Evolutionary conservation across 306 rosid genomes (phyloP), one percentile per base, ranked within the genome.

Genomic region (Quillaja saponaria): DNA sequence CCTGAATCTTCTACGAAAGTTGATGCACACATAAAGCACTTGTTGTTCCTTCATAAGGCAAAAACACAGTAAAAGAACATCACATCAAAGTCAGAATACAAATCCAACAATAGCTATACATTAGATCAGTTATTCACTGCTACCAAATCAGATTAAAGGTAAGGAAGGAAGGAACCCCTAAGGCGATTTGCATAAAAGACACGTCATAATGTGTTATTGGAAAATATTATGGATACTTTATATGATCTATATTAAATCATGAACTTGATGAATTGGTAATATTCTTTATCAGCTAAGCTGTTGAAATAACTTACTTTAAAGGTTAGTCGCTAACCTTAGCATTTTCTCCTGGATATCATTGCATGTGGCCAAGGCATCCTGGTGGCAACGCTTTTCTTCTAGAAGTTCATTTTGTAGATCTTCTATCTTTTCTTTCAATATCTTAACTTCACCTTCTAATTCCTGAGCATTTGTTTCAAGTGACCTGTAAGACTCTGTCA

Each of bases 401-500:
- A 71, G 78, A 62, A 91, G 86, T 64, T 84, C 90, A 55, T 64
- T 75, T 66, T 88, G 81, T 37, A 85, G 72, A 45, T 81, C 80
- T 48, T 82, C 88, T 8, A 77, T 72, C 77, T 77, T 88, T 55
- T 71, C 79, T 56, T 68, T 76, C 50, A 88, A 66, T 63, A 74
- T 58, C 57, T 73, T 82, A 81, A 80, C 51, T 61, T 88, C 90
- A 60, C 84, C 81, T 77, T 84, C 91, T 67, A 85, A 77, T 73
- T 80, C 91, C 38, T 75, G 78, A 10, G 80, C 81, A 18, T 78
- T 85, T 48, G 71, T 66, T 77, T 91, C 85, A 70, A 88, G 95
- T 51, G 91, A 82, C 75, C 94, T 75, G 57, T 91, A 88, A 19
- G 96, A 85, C 49, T 91, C 96, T 34, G 91, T 88, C 95, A 85